Base-by-base conservation (phyloP, 306 rosid genomes). In the Urtica urens region DNA sequence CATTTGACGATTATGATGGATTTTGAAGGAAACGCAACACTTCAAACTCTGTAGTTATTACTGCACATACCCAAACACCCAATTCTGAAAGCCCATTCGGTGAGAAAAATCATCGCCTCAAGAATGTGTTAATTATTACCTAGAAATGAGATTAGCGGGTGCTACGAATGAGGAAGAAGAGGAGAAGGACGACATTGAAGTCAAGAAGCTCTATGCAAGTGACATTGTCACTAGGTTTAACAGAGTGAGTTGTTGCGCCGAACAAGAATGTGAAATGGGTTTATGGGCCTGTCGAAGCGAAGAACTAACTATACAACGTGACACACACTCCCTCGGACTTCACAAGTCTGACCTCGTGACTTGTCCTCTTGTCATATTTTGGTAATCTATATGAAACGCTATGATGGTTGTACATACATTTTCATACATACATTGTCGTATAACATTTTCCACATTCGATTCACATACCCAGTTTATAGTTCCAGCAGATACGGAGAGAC, bases 401-500 rank as follows among this genome's bases (percentile, higher is more conserved):
- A n/a, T n/a, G n/a, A n/a, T n/a, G n/a, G n/a, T n/a, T n/a, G n/a
- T n/a, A n/a, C n/a, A n/a, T n/a, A n/a, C n/a, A n/a, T n/a, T n/a
- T n/a, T n/a, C n/a, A n/a, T n/a, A n/a, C n/a, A n/a, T n/a, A n/a
- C n/a, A n/a, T n/a, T n/a, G n/a, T n/a, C n/a, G n/a, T 46, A 38
- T n/a, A 58, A 45, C 22, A 50, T 31, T 38, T 54, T 64, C 44
- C 63, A 63, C 51, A 7, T 38, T 21, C 27, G 11, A 60, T 23
- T 57, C 58, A 27, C 68, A 66, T 75, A 90, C 97, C 99, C 99
- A 90, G 52, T 90, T 90, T 73, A 85, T 70, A 53, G 95, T 81
- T 64, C 95, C 94, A 4, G 95, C 92, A 31, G 95, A 90, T 66
- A 90, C 94, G 8, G 76, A 62, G 59, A 79, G 72, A 64, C 86